A percentile compares a stretch with the other conserved stretches of the same genome.
Conservation (phyloP, 495 filamentous ascomycete species). For the Podospora didyma region DNA sequence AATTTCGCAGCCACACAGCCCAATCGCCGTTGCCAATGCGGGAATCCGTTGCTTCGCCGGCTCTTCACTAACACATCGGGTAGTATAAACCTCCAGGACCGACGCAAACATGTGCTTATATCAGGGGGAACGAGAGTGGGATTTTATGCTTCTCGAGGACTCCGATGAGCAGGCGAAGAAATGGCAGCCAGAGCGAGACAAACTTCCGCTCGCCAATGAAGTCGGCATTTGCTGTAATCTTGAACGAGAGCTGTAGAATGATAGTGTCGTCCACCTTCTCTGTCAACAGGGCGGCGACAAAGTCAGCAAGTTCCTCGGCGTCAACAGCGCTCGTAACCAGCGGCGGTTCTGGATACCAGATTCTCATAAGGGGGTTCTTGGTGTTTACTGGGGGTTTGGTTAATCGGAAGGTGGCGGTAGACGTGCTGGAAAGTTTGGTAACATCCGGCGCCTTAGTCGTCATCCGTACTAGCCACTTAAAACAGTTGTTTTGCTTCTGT, state of each 20-base stretch:
- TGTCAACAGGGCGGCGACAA: slow-evolving; percentile 6
- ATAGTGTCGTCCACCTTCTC: not conserved
- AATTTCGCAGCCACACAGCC: not conserved
- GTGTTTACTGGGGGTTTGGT: no score
- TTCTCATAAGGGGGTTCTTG: no score
- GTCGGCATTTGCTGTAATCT: slow-evolving; percentile 5
- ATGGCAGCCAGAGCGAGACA: slow-evolving; percentile 16
- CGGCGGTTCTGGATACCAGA: not conserved
- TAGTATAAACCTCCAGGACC: slow-evolving; percentile 9
- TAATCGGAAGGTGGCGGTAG: no score
- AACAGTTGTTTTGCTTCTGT: no score
- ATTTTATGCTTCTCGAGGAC: slow-evolving; percentile 6
- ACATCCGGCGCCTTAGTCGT: no score
- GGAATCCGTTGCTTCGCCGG: not conserved
- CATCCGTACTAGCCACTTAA: no score
- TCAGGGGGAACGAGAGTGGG: slow-evolving; percentile 5
- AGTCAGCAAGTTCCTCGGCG: slow-evolving; percentile 2
- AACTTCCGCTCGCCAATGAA: slow-evolving; percentile 10
- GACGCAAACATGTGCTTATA: slow-evolving; percentile 15
- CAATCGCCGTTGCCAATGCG: no score
- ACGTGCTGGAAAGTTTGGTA: no score
- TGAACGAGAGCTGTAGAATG: slow-evolving; percentile 9
- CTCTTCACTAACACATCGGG: slow-evolving; percentile 1
- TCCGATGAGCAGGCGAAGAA: slow-evolving; percentile 7
- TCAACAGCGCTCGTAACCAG: not conserved